A percentile compares a stretch with the other conserved stretches of the same genome.
These are phyloP conservation scores for Claviceps africana DNA, from an alignment of 2,329 filamentous ascomycete genomes.

Conservation along the genomic window DNA sequence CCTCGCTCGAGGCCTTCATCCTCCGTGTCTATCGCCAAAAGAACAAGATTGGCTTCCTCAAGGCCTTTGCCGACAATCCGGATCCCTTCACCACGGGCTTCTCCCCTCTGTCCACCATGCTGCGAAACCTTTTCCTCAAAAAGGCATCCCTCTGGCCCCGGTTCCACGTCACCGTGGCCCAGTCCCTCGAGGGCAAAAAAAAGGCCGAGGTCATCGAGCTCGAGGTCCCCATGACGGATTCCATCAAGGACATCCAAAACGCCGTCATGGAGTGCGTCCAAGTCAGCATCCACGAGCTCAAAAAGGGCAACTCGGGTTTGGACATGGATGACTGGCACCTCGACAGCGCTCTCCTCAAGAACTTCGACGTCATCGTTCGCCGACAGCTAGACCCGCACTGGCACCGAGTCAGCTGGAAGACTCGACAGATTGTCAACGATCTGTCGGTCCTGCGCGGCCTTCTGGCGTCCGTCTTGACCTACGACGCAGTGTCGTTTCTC, in stretches of 20 bases:
- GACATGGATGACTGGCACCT: slow-evolving; percentile 97
- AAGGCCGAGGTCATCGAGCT: slow-evolving; percentile 96
- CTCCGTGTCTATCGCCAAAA: slow-evolving; percentile 84
- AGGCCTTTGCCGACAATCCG: slow-evolving; percentile 88
- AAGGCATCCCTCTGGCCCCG: slow-evolving; percentile 86
- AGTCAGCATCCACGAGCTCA: slow-evolving; percentile 82
- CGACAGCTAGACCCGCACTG: slow-evolving; percentile 90
- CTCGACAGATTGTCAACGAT: slow-evolving; percentile 85
- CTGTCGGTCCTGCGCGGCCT: slow-evolving; percentile 70
- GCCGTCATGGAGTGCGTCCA: slow-evolving; percentile 94
- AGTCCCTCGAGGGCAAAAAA: slow-evolving; percentile 78
- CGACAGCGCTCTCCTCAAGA: slow-evolving; percentile 81
- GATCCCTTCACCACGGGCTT: slow-evolving; percentile 85
- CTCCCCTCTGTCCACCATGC: slow-evolving; percentile 73
- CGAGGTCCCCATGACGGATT: slow-evolving; percentile 88
- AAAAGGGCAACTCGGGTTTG: slow-evolving; percentile 75
- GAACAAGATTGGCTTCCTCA: slow-evolving; percentile 87
- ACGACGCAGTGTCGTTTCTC: slow-evolving; percentile 82
- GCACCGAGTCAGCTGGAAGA: slow-evolving; percentile 93
- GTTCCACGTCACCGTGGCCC: slow-evolving; percentile 81
- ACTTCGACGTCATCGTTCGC: slow-evolving; percentile 79
- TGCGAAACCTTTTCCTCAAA: slow-evolving; percentile 76
- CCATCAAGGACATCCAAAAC: slow-evolving; percentile 86
- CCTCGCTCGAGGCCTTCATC: slow-evolving; percentile 88
- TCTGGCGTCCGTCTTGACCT: slow-evolving; percentile 66